Evolutionary conservation across 1,139 yeast species (phyloP).

Genomic region (Suhomyces choctaworum): DNA sequence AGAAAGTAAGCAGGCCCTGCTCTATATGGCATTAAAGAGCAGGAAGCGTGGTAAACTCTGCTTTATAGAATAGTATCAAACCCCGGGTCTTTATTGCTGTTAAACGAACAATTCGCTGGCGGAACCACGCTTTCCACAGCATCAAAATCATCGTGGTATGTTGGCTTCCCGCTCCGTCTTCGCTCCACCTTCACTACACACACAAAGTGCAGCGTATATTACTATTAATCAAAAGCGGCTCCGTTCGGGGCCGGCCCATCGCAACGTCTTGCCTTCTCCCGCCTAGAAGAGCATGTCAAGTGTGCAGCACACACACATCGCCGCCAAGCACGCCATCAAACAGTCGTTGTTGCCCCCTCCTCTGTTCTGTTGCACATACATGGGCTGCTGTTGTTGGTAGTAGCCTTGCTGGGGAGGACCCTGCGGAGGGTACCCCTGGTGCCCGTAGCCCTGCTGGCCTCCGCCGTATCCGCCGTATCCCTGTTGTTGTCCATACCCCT

Average conservation of each 20-base stretch:
- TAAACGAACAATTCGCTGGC: too few relatives aligned
- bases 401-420: constrained; percentile 26
- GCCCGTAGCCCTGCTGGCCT: constrained; percentile 20
- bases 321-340: constrained; percentile 70
- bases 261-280: not conserved
- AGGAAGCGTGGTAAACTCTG: too few relatives aligned
- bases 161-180: too few relatives aligned
- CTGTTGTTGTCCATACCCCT: constrained; percentile 28
- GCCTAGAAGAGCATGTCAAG: constrained; percentile 61
- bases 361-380: constrained; percentile 62
- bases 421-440: constrained; percentile 20
- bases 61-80: too few relatives aligned
- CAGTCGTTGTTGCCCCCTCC: constrained; percentile 45
- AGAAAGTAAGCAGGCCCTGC: too few relatives aligned
- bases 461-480: constrained; percentile 23
- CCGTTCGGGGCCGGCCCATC: too few relatives aligned
- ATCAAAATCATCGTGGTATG: too few relatives aligned
- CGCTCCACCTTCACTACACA: too few relatives aligned
- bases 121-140: too few relatives aligned
- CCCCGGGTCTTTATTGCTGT: too few relatives aligned
- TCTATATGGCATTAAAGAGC: too few relatives aligned
- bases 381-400: constrained; percentile 57
- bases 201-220: too few relatives aligned
- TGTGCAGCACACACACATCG: constrained; percentile 73
- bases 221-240: not conserved